phyloP scores from a whole-genome alignment of 495 filamentous ascomycete species.

The Lepidopterella palustris region DNA sequence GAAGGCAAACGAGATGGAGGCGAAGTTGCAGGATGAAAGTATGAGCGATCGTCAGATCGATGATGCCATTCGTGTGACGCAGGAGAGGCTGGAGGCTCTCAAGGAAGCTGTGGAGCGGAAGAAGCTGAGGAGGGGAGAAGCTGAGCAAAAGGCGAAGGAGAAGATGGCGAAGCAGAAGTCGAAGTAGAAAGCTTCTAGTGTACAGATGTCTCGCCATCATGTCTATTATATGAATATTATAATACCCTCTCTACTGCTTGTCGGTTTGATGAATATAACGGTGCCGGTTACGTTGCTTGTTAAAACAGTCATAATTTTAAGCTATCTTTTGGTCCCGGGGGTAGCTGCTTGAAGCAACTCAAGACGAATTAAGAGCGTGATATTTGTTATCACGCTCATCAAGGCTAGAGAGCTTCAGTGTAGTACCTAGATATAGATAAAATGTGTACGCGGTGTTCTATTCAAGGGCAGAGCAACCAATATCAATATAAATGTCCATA shows the following conservation, averaged over 20 bases:
- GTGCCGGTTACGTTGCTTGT: too few species aligned
- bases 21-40: conserved; percentile 48
- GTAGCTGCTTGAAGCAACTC: too few species aligned
- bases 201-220: neutral
- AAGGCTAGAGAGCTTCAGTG: too few species aligned
- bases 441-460: too few species aligned
- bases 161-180: neutral
- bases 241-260: neutral
- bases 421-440: too few species aligned
- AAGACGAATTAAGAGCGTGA: too few species aligned
- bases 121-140: conserved; percentile 27
- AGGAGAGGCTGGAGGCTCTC: conserved; percentile 69
- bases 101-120: conserved; percentile 63
- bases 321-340: too few species aligned
- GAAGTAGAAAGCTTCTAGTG: neutral
- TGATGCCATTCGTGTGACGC: conserved; percentile 77
- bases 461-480: too few species aligned
- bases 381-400: too few species aligned
- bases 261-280: too few species aligned
- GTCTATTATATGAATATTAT: neutral
- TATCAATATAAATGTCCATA: too few species aligned
- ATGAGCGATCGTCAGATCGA: conserved; percentile 78
- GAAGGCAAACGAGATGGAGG: conserved; percentile 31
- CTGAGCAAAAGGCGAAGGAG: neutral
- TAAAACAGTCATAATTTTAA: too few species aligned